Evolutionary conservation across 768 basidiomycete genomes (phyloP).

Genomic region (Suillus luteus): DNA sequence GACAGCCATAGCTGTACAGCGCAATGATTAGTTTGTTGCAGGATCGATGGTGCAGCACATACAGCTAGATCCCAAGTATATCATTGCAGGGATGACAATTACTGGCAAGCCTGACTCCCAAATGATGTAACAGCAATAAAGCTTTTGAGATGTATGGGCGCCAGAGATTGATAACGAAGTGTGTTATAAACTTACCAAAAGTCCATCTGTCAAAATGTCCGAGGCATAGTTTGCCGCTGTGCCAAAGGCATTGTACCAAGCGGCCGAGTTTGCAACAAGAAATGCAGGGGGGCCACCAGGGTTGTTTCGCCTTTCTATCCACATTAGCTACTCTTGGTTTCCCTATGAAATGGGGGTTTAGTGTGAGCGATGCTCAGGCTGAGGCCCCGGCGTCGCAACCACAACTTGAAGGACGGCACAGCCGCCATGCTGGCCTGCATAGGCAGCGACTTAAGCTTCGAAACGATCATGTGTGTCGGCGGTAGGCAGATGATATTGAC

Average conservation of each 20-base stretch:
- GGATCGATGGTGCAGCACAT: neutral
- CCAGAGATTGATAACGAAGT: neutral
- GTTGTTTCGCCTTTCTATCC: conserved; percentile 31
- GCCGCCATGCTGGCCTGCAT: no score
- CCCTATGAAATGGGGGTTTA: no score
- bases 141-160: conserved; percentile 16
- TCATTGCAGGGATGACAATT: conserved; percentile 9
- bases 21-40: neutral
- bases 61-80: conserved; percentile 10
- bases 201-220: conserved; percentile 32
- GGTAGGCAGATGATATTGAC: no score
- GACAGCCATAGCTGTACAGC: neutral
- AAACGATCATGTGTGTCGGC: no score
- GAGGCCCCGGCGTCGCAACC: no score
- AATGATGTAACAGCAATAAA: conserved; percentile 38
- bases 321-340: no score
- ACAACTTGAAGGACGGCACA: no score
- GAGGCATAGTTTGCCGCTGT: conserved; percentile 22
- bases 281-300: conserved; percentile 34
- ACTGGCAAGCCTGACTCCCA: conserved; percentile 21
- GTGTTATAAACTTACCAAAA: conserved; percentile 28
- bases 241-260: conserved; percentile 31
- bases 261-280: conserved; percentile 24
- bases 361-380: no score
- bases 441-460: no score